phyloP scores from a whole-genome alignment of 1,139 yeast species.

The Suhomyces taliae region DNA sequence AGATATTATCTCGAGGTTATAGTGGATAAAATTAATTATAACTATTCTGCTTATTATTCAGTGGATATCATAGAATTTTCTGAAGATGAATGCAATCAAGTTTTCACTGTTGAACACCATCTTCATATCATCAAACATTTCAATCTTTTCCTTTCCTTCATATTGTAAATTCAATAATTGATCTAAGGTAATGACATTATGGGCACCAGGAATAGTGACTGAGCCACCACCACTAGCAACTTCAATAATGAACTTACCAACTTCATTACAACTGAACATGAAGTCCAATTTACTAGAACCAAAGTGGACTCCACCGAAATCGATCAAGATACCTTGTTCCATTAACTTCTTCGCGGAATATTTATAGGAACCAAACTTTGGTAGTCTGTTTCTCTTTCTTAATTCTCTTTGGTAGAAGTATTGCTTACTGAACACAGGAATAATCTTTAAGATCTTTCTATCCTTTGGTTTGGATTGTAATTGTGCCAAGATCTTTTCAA shows the following conservation, averaged over 20 bases:
- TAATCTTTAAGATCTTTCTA: conserved; percentile 49
- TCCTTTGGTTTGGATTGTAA: conserved; percentile 59
- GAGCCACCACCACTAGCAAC: conserved; percentile 42
- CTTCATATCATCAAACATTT: conserved; percentile 58
- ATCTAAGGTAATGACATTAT: conserved; percentile 58
- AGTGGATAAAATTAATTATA: not conserved
- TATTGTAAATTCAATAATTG: conserved; percentile 69
- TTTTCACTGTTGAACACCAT: conserved; percentile 66
- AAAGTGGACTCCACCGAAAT: conserved; percentile 50
- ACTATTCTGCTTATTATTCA: conserved; percentile 9
- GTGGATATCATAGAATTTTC: conserved; percentile 61
- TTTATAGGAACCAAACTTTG: conserved; percentile 81
- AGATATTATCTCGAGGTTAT: not conserved
- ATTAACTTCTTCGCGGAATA: conserved; percentile 73
- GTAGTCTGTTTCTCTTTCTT: conserved; percentile 64
- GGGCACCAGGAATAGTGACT: conserved; percentile 52
- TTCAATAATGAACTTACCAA: conserved; percentile 72
- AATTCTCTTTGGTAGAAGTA: conserved; percentile 76
- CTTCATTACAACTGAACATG: conserved; percentile 73
- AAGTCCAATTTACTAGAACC: conserved; percentile 62
- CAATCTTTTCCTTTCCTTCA: conserved; percentile 50
- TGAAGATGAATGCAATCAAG: conserved; percentile 66
- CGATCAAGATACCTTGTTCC: conserved; percentile 69
- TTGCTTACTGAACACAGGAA: conserved; percentile 73
- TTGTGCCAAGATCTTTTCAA: conserved; percentile 64